Conservation (phyloP, 345 rosid genomes). For the Melaleuca quinquenervia region DNA sequence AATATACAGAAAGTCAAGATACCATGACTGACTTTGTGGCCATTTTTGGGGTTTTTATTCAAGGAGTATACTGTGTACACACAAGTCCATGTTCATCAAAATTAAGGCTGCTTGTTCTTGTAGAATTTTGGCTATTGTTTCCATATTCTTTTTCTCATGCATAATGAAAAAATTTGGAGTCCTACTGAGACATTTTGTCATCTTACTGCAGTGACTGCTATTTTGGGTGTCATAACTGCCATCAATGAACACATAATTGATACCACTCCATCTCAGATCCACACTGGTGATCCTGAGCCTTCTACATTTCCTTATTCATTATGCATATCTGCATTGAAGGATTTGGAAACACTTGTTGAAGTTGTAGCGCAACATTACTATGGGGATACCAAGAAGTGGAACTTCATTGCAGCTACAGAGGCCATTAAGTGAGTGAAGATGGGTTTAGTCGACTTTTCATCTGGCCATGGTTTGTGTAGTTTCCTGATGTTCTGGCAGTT, state of each 20-base stretch:
- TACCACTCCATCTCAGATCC: constrained; percentile 35
- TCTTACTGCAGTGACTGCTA: constrained; percentile 63
- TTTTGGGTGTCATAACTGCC: constrained; percentile 78
- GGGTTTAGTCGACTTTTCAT: not conserved
- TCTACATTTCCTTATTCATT: constrained; percentile 56
- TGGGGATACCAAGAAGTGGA: constrained; percentile 76
- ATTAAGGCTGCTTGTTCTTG: not conserved
- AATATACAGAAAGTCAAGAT: not conserved
- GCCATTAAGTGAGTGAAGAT: constrained; percentile 51
- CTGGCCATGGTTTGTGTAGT: not conserved
- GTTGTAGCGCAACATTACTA: constrained; percentile 75
- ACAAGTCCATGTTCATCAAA: not conserved
- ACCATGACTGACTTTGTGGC: not conserved
- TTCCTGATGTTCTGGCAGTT: not conserved
- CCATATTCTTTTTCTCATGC: not conserved
- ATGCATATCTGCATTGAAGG: constrained; percentile 70
- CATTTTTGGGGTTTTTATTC: not conserved
- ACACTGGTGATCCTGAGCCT: constrained; percentile 20
- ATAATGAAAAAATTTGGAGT: not conserved
- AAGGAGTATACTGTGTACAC: not conserved
- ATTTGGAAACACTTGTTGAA: constrained; percentile 84
- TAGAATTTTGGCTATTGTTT: not conserved
- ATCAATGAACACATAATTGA: constrained; percentile 79
- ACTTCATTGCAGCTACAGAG: constrained; percentile 73
- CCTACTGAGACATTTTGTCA: constrained; percentile 9